Base-by-base conservation (phyloP, 495 filamentous ascomycete genomes). In the Wilcoxina mikolae region DNA sequence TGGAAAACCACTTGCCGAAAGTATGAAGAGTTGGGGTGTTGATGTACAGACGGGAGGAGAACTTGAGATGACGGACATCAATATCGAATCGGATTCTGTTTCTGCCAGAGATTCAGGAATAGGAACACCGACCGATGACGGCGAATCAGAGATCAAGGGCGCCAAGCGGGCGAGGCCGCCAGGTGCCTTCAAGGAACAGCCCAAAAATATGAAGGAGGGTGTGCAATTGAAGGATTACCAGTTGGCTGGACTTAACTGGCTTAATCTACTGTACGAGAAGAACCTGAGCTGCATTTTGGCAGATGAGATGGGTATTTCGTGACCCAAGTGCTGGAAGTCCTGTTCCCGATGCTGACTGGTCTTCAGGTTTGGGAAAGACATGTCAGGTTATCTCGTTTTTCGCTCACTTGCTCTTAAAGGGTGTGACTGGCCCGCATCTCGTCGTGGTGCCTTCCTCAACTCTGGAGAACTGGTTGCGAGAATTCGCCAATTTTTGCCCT, bases 301-400 rank as follows among this genome's bases (percentile, higher is more conserved):
- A 0, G 91, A 98, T 65, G 91, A 98, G 59, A 98, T 98, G 91
- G 91, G 64, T 66, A 58, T 46, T 58, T 58, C n/a, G n/a, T n/a
- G n/a, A n/a, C n/a, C n/a, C n/a, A n/a, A n/a, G n/a, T n/a, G n/a
- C n/a, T n/a, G n/a, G n/a, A n/a, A n/a, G n/a, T n/a, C n/a, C n/a
- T n/a, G n/a, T n/a, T n/a, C 43, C 15, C 26, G 26, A 20, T 38
- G 12, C 29, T 51, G n/a, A 44, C 20, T 35, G 24, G 33, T 33
- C 48, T 57, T 38, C 54, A 66, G 64, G 91, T 41, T 75, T 96
- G 7, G 91, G 91, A 10, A 98, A 98, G 72, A 98, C 91, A 0
- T 94, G 87, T 60, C 89, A 96, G 62, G 87, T 98, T 51, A 94
- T 98, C 58, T 78, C 87, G 0, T 89, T 96, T 65, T 75, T 98